phyloP scores from a whole-genome alignment of 345 rosid species.

The Aegle marmelos region DNA sequence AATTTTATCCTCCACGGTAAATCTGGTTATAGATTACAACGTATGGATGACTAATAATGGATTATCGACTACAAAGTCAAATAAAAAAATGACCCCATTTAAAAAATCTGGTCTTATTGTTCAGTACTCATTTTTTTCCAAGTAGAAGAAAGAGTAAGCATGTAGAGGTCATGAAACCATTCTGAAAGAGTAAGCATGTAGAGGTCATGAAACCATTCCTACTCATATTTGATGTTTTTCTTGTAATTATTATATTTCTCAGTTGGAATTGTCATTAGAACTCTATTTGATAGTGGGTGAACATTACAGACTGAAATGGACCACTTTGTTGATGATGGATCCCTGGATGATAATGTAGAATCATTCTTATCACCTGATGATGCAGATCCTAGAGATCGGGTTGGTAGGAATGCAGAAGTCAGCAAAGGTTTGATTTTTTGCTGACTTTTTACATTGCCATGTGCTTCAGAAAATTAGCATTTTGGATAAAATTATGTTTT shows the following conservation, averaged over 20 bases:
- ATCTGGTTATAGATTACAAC: not conserved
- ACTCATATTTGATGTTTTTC: not conserved
- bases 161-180: constrained; percentile 1
- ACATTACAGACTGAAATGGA: constrained; percentile 53
- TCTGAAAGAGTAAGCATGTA: not conserved
- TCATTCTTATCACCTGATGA: constrained; percentile 53
- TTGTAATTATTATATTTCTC: not conserved
- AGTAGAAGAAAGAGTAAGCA: not conserved
- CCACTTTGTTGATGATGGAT: constrained; percentile 47
- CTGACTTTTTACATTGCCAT: not conserved
- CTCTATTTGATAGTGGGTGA: constrained; percentile 15
- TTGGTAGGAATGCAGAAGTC: constrained; percentile 31
- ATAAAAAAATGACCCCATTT: not conserved
- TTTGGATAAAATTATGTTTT: not conserved
- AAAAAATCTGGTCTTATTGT: not conserved
- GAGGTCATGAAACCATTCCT: constrained; percentile 5
- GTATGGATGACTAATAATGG: not conserved
- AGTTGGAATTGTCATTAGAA: not conserved
- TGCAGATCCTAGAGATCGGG: constrained; percentile 41
- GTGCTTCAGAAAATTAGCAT: not conserved
- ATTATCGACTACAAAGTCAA: not conserved
- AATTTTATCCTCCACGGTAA: not conserved
- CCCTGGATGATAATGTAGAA: constrained; percentile 57
- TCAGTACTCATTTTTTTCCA: not conserved
- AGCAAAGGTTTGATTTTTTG: constrained; percentile 41